A percentile compares a stretch with the other conserved stretches of the same genome.
phyloP scores from a whole-genome alignment of 2,329 filamentous ascomycete genomes.

The Verticillium nubilum region DNA sequence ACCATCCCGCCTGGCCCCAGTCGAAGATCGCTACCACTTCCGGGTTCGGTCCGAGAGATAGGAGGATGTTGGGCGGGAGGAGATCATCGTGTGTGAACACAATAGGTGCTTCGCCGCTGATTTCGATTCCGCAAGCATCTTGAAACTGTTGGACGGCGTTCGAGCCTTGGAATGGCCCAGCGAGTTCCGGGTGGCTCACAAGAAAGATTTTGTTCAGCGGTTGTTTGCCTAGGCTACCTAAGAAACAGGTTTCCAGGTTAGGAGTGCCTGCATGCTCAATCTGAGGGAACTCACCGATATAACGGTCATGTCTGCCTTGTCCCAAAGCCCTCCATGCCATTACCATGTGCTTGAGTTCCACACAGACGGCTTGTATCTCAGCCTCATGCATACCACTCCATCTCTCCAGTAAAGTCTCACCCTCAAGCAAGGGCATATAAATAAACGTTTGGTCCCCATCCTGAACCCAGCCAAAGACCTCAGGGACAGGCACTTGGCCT shows the following conservation, averaged over 20 bases:
- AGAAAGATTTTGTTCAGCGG: constrained; percentile 26
- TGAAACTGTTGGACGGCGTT: constrained; percentile 25
- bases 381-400: not conserved
- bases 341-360: constrained; percentile 17
- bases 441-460: not conserved
- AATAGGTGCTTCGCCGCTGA: constrained; percentile 15
- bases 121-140: constrained; percentile 21
- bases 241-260: constrained; percentile 3
- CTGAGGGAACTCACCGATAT: not conserved
- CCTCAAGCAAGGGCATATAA: not conserved
- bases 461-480: not conserved
- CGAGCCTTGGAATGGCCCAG: constrained; percentile 21
- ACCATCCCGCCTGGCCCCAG: not conserved
- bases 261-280: constrained; percentile 5
- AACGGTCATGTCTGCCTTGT: not conserved
- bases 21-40: not conserved
- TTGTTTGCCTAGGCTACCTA: constrained; percentile 21
- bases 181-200: constrained; percentile 9
- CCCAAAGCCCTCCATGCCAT: not conserved
- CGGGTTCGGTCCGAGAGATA: not conserved
- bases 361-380: constrained; percentile 16
- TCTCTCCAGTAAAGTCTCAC: not conserved
- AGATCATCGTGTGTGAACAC: not conserved
- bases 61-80: not conserved
- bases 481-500: constrained; percentile 7